Base-by-base conservation (phyloP, 331 rosid species). In the Quercus phellos region DNA sequence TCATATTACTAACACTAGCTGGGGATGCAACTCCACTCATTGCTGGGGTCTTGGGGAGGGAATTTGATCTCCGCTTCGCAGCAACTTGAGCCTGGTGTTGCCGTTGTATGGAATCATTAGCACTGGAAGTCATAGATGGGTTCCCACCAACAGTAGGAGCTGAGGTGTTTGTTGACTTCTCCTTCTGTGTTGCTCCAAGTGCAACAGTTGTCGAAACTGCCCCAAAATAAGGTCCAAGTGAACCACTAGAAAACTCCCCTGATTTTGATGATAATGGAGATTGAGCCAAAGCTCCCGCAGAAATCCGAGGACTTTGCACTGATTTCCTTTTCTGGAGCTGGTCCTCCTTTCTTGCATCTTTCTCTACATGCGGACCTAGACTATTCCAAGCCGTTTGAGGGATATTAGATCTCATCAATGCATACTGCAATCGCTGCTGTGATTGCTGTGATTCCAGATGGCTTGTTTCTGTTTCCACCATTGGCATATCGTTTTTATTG, bases 221-320 rank as follows among this genome's bases (percentile, higher is more conserved):
- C 85, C 97, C 98, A 67, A 80, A 91, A 77, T 89, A 93, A 73
- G 92, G 92, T 83, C 96, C 96, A 60, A 78, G 87, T 38, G 99
- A 90, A 83, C 97, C 92, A 83, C 85, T 89, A 35, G 99, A 95
- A 80, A 93, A 87, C 58, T 95, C 99, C 83, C 97, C 96, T 0
- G 99, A 95, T 79, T 90, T 95, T 14, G 93, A 90, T 56, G 97
- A 93, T 75, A 93, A 73, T 8, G 97, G 96, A n/a, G 98, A 92
- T 73, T 93, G 98, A 79, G 88, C 74, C 87, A 90, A 64, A 82
- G 92, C 76, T 56, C 89, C 99, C 16, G 84, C 18, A 43, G 99
- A 89, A 79, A 95, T 67, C 61, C 94, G 89, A 61, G 99, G 99
- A 84, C 99, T 95, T 75, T 91, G 98, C 58, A 75, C 90, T 46